Evolutionary conservation across 2,329 filamentous ascomycete species (phyloP).

Genomic region (Sclerotinia nivalis): DNA sequence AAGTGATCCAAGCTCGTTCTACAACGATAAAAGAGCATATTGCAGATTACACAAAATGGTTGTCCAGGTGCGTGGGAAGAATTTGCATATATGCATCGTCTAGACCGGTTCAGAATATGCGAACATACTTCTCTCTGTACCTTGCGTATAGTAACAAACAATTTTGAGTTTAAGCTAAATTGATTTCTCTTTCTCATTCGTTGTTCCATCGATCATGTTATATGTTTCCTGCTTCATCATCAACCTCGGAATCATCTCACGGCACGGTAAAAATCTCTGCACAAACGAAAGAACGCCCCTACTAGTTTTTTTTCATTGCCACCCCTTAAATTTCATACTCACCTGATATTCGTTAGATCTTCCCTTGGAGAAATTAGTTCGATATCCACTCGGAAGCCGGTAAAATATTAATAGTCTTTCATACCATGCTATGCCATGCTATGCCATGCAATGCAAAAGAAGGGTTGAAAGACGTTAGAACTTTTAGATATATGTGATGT

Average conservation of each 20-base stretch:
- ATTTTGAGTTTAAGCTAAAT: background rate
- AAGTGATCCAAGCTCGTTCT: conserved; percentile 20
- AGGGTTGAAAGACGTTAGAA: conserved; percentile 32
- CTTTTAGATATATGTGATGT: conserved; percentile 13
- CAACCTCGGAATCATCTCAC: conserved; percentile 4
- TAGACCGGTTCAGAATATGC: background rate
- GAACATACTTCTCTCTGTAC: background rate
- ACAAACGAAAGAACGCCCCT: background rate
- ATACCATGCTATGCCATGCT: background rate
- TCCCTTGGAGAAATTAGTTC: background rate
- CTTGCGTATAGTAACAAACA: conserved; percentile 15
- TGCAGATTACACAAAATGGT: background rate
- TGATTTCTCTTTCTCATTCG: background rate
- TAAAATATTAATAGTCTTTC: background rate
- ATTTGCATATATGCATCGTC: background rate
- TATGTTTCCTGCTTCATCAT: background rate
- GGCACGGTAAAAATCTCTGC: conserved; percentile 12
- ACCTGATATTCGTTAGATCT: conserved; percentile 16
- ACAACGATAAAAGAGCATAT: conserved; percentile 8
- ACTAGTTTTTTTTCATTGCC: background rate
- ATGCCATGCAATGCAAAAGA: conserved; percentile 21
- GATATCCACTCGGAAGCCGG: conserved; percentile 20
- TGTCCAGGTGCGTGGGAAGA: conserved; percentile 19
- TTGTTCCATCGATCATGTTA: conserved; percentile 10
- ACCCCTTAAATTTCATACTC: background rate